These are phyloP conservation scores for Aspergillus steynii DNA, from an alignment of 495 filamentous ascomycete genomes.

Conservation along the genomic window DNA sequence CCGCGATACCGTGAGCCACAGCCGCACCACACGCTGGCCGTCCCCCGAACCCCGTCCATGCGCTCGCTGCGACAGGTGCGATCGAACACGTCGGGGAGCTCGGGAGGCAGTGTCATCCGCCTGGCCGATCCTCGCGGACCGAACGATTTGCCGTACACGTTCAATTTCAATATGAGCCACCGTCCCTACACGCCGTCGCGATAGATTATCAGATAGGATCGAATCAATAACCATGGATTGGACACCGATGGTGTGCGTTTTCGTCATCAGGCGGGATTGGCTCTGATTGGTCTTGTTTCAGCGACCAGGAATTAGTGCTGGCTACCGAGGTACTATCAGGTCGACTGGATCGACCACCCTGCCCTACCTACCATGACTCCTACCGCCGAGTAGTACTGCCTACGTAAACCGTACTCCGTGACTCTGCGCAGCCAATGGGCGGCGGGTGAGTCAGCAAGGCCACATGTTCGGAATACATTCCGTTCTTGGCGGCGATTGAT, in stretches of 20 bases:
- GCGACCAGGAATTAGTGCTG: too few relatives aligned
- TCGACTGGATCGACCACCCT: too few relatives aligned
- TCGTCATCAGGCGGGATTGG: not conserved
- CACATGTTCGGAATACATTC: constrained; percentile 10
- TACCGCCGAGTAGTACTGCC: not conserved
- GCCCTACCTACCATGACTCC: not conserved
- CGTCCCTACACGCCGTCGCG: constrained; percentile 14
- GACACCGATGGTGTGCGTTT: not conserved
- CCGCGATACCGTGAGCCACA: not conserved
- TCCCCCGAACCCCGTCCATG: constrained; percentile 35
- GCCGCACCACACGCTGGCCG: constrained; percentile 1
- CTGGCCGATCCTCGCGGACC: constrained; percentile 36
- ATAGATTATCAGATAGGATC: not conserved
- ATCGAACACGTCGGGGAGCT: constrained; percentile 41
- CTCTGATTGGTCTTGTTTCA: not conserved
- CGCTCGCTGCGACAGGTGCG: constrained; percentile 36
- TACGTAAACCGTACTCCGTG: too few relatives aligned
- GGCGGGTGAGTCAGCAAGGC: not conserved
- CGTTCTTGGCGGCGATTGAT: constrained; percentile 22
- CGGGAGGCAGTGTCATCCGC: constrained; percentile 49
- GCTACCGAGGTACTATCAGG: not conserved
- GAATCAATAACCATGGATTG: too few relatives aligned
- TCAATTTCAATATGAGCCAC: constrained; percentile 35
- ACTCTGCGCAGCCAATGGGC: not conserved
- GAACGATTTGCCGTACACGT: constrained; percentile 47